Conservation (phyloP, 257 asterid species). For the Solanum etuberosum region DNA sequence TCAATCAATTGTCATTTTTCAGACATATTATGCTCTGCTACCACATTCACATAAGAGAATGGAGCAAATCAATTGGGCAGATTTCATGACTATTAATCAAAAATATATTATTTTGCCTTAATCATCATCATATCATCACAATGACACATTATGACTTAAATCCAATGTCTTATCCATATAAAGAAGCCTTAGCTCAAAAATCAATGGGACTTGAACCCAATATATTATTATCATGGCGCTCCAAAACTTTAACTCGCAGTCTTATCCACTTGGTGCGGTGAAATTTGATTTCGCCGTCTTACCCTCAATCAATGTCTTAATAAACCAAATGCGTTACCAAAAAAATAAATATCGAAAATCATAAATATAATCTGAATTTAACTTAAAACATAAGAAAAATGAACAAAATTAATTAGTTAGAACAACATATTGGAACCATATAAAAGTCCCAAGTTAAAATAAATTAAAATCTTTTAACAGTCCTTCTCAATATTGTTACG, state of each 20-base stretch:
- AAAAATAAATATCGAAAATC: neutral
- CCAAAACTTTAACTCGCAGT: neutral
- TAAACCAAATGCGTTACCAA: neutral
- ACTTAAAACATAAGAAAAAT: neutral
- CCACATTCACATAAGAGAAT: neutral
- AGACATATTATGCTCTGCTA: no score
- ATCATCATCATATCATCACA: neutral
- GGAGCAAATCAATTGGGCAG: no score
- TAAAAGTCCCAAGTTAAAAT: no score
- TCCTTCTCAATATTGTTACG: neutral
- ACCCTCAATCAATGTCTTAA: neutral
- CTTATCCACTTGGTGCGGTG: neutral
- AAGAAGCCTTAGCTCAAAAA: neutral
- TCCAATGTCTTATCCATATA: no score
- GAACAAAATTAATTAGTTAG: neutral
- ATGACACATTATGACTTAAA: neutral
- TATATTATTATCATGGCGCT: neutral
- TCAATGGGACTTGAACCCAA: neutral
- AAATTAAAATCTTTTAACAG: no score
- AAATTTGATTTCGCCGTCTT: no score
- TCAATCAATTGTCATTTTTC: neutral
- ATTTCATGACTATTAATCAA: no score
- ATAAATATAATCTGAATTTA: neutral
- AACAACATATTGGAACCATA: neutral
- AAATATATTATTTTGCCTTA: no score